Conservation (phyloP, 2,329 filamentous ascomycete genomes). For the Sclerotinia sclerotiorum region DNA sequence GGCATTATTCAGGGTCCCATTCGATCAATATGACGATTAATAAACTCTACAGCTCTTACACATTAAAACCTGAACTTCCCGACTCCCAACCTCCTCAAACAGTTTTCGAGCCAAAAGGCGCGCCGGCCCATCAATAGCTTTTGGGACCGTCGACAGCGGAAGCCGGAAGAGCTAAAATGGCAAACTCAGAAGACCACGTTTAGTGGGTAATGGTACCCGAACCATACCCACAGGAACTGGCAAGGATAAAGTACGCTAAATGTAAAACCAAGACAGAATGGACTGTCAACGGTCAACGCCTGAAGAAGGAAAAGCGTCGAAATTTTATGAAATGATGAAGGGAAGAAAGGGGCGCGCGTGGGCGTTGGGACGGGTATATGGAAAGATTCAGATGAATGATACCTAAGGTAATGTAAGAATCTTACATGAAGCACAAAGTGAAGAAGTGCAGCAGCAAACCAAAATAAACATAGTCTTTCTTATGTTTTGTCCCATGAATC, state of each 20-base stretch:
- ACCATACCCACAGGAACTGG: conserved; percentile 25
- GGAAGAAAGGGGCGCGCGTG: conserved; percentile 20
- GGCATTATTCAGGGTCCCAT: not conserved
- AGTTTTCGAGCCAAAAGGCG: conserved; percentile 19
- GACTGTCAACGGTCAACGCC: conserved; percentile 19
- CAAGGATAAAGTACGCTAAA: not conserved
- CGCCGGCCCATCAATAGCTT: conserved; percentile 25
- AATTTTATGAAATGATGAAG: conserved; percentile 20
- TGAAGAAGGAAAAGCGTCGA: conserved; percentile 3
- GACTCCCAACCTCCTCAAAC: conserved; percentile 21
- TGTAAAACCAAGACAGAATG: conserved; percentile 14
- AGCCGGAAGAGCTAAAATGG: conserved; percentile 27
- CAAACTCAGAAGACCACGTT: conserved; percentile 20
- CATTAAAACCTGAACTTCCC: conserved; percentile 1
- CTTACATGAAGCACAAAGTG: not conserved
- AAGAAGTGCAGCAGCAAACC: not conserved
- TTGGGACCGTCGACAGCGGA: conserved; percentile 26
- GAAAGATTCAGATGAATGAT: not conserved
- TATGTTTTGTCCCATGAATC: not conserved
- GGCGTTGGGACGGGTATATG: conserved; percentile 11
- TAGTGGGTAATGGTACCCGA: conserved; percentile 32
- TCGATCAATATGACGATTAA: not conserved
- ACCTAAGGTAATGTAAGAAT: not conserved
- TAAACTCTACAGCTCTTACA: not conserved
- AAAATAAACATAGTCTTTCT: not conserved